Evolutionary conservation across 1,284 basidiomycete species (phyloP).

Genomic region (Neotropicomus parvogracilis): DNA sequence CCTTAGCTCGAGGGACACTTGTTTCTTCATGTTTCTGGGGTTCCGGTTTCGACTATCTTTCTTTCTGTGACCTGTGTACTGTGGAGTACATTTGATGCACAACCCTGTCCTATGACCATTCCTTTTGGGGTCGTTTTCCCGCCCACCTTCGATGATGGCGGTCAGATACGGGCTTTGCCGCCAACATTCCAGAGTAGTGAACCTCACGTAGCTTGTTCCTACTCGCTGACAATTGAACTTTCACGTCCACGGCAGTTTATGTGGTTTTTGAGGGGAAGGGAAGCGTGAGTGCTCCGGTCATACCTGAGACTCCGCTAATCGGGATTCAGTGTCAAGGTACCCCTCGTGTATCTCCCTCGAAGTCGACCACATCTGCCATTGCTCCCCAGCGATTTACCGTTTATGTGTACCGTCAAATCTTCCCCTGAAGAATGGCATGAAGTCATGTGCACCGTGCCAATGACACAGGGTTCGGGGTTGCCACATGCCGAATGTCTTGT

Average conservation of each 20-base stretch:
- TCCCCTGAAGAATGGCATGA: slow-evolving; percentile 34
- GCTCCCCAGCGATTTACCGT: slow-evolving; percentile 23
- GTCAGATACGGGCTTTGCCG: slow-evolving; percentile 19
- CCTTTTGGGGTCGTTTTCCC: slow-evolving; percentile 24
- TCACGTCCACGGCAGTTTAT: slow-evolving; percentile 22
- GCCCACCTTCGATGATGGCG: slow-evolving; percentile 24
- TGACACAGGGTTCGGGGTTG: slow-evolving; percentile 22
- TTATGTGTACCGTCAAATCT: slow-evolving; percentile 31
- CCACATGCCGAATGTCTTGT: slow-evolving; percentile 29
- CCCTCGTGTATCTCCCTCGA: slow-evolving; percentile 26
- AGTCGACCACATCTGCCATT: slow-evolving; percentile 27
- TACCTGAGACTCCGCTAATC: not conserved
- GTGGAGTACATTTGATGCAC: slow-evolving; percentile 18
- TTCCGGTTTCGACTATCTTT: slow-evolving; percentile 17
- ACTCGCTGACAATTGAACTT: slow-evolving; percentile 25
- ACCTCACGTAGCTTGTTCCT: slow-evolving; percentile 20
- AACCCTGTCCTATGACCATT: slow-evolving; percentile 23
- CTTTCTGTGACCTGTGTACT: slow-evolving; percentile 19
- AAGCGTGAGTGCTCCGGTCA: slow-evolving; percentile 16
- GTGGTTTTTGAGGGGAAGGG: slow-evolving; percentile 19
- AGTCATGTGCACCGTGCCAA: slow-evolving; percentile 24
- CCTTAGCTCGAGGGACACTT: slow-evolving; percentile 30
- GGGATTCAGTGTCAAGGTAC: slow-evolving; percentile 22
- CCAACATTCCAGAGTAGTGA: slow-evolving; percentile 24
- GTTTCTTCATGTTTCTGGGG: slow-evolving; percentile 15